Evolutionary conservation across 805 yeast genomes (phyloP).

Genomic region (Komagataella pastoris): DNA sequence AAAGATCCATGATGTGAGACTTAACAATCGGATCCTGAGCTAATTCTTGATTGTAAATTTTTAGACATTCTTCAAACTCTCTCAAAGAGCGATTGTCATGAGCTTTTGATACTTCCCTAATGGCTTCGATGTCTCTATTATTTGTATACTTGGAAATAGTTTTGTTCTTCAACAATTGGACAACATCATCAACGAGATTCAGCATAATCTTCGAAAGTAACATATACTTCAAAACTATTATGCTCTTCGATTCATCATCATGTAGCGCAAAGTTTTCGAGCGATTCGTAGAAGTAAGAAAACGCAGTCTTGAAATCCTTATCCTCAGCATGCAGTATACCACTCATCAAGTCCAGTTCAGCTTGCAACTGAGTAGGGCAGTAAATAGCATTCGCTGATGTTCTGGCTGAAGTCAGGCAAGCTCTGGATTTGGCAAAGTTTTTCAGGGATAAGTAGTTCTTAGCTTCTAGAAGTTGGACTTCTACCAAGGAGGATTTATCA

Average conservation of each 20-base stretch:
- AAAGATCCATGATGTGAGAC: conserved; percentile 83
- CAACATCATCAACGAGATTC: conserved; percentile 75
- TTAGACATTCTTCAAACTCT: conserved; percentile 79
- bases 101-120: conserved; percentile 87
- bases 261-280: conserved; percentile 72
- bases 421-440: conserved; percentile 82
- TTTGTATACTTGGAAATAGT: conserved; percentile 26
- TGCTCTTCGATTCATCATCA: conserved; percentile 36
- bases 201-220: conserved; percentile 87
- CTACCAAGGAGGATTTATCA: conserved; percentile 90
- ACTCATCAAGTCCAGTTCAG: conserved; percentile 88
- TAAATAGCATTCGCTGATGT: conserved; percentile 96
- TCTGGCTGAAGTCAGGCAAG: conserved; percentile 87
- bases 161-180: conserved; percentile 63
- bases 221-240: conserved; percentile 83
- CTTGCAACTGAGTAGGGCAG: conserved; percentile 88
- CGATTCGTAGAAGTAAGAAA: conserved; percentile 87
- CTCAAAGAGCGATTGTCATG: conserved; percentile 80
- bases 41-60: conserved; percentile 58
- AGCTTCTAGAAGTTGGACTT: conserved; percentile 85
- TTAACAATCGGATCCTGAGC: conserved; percentile 80
- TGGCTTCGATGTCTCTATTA: conserved; percentile 84
- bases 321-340: conserved; percentile 96
- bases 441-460: conserved; percentile 85
- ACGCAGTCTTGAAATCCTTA: conserved; percentile 92